A percentile compares a stretch with the other conserved stretches of the same genome.
phyloP scores from a whole-genome alignment of 1,139 yeast genomes.

The Meyerozyma carpophila region DNA sequence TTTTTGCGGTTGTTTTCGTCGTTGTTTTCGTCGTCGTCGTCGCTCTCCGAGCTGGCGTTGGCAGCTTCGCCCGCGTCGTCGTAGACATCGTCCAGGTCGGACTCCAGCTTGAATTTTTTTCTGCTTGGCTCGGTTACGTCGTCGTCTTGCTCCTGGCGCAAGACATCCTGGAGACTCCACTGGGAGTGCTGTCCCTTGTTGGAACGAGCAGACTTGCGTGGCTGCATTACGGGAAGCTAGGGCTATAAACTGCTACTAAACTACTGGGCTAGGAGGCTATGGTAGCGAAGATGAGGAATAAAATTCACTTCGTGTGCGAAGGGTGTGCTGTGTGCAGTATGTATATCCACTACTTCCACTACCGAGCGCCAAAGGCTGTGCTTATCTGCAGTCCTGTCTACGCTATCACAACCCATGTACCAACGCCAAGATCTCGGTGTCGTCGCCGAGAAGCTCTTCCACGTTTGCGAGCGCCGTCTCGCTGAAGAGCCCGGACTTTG shows the following conservation, averaged over 20 bases:
- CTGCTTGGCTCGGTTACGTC: neutral
- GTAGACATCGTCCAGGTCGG: neutral
- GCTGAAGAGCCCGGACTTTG: conserved; percentile 69
- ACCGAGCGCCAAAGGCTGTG: too few relatives aligned
- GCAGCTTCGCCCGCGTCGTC: conserved; percentile 4
- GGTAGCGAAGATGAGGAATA: neutral
- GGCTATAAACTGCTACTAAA: neutral
- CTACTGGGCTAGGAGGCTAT: neutral
- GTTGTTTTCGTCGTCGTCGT: conserved; percentile 2
- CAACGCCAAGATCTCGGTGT: conserved; percentile 41
- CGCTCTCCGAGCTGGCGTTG: conserved; percentile 2
- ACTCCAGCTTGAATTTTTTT: neutral
- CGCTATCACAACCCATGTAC: conserved; percentile 37
- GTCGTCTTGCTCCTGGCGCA: neutral
- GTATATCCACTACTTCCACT: neutral
- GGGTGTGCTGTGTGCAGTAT: neutral
- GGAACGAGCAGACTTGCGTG: conserved; percentile 1
- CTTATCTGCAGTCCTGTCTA: too few relatives aligned
- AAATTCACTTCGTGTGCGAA: neutral
- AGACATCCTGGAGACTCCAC: neutral
- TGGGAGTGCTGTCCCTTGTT: conserved; percentile 1
- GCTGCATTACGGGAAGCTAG: neutral
- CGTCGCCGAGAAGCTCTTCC: conserved; percentile 53
- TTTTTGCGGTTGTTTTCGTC: conserved; percentile 3
- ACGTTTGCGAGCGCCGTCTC: conserved; percentile 68